These are phyloP conservation scores for Fraxinus excelsior DNA, from an alignment of 257 asterid genomes.

Conservation along the genomic window DNA sequence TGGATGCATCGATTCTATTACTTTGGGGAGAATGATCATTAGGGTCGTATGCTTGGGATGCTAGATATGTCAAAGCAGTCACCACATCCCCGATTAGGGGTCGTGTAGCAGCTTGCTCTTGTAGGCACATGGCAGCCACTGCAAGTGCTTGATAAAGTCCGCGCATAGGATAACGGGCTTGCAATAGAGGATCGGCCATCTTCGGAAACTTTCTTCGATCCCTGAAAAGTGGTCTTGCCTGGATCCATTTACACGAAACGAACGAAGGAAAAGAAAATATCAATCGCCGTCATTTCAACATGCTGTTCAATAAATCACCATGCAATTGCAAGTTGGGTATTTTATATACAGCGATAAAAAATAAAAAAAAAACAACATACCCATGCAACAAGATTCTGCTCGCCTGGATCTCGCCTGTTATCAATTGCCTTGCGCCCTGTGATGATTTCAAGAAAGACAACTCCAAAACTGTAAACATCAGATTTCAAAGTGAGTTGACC, in stretches of 20 bases:
- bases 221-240: conserved; percentile 97
- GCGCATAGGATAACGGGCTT: conserved; percentile 81
- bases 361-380: conserved; percentile 42
- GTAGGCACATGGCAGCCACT: conserved; percentile 99
- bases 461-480: conserved; percentile 96
- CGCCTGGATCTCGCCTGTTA: conserved; percentile 68
- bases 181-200: conserved; percentile 93
- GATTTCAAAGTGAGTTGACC: conserved; percentile 97
- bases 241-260: not conserved
- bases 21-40: conserved; percentile 37
- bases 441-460: conserved; percentile 91
- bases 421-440: conserved; percentile 97
- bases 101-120: conserved; percentile 88
- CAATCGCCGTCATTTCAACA: not conserved
- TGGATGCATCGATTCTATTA: conserved; percentile 41
- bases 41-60: conserved; percentile 67
- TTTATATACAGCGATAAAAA: not conserved
- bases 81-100: conserved; percentile 92
- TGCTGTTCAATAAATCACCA: not conserved
- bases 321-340: not conserved
- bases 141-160: conserved; percentile 91
- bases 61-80: conserved; percentile 76
- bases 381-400: conserved; percentile 98
- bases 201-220: conserved; percentile 73
- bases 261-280: not conserved